phyloP scores from a whole-genome alignment of 805 yeast genomes.

The Schwanniomyces vanrijiae region DNA sequence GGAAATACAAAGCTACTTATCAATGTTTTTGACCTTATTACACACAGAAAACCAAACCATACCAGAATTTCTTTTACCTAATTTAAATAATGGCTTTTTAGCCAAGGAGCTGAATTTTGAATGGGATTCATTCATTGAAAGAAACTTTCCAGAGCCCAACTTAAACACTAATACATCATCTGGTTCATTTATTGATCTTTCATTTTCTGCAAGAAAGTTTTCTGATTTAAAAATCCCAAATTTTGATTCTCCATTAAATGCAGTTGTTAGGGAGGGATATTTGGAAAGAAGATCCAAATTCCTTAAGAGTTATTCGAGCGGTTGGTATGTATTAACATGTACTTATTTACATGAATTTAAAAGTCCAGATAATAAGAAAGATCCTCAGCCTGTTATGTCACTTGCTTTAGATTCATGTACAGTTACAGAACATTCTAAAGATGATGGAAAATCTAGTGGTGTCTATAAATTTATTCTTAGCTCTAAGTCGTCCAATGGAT shows the following conservation, averaged over 20 bases:
- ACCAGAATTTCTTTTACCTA: constrained; percentile 63
- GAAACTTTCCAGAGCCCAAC: constrained; percentile 49
- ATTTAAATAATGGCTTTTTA: constrained; percentile 55
- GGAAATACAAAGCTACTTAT: constrained; percentile 82
- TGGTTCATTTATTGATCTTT: constrained; percentile 42
- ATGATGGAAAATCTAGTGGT: constrained; percentile 56
- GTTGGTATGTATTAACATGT: constrained; percentile 90
- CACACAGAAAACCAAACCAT: constrained; percentile 75
- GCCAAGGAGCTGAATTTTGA: constrained; percentile 78
- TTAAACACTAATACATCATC: constrained; percentile 23
- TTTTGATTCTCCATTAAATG: constrained; percentile 67
- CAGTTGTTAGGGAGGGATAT: constrained; percentile 66
- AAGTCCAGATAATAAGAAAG: constrained; percentile 75
- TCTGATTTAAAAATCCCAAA: constrained; percentile 63
- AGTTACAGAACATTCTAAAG: constrained; percentile 78
- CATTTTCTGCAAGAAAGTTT: constrained; percentile 35
- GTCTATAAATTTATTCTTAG: constrained; percentile 76
- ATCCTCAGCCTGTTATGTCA: constrained; percentile 81
- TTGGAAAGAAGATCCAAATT: constrained; percentile 90
- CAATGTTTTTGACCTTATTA: constrained; percentile 66
- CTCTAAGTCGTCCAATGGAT: constrained; percentile 68
- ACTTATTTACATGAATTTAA: constrained; percentile 89
- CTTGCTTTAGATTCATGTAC: constrained; percentile 75
- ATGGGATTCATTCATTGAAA: constrained; percentile 81
- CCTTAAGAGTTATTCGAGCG: constrained; percentile 85